These are phyloP conservation scores for Lentinula edodes DNA, from an alignment of 768 basidiomycete species.

Conservation along the genomic window DNA sequence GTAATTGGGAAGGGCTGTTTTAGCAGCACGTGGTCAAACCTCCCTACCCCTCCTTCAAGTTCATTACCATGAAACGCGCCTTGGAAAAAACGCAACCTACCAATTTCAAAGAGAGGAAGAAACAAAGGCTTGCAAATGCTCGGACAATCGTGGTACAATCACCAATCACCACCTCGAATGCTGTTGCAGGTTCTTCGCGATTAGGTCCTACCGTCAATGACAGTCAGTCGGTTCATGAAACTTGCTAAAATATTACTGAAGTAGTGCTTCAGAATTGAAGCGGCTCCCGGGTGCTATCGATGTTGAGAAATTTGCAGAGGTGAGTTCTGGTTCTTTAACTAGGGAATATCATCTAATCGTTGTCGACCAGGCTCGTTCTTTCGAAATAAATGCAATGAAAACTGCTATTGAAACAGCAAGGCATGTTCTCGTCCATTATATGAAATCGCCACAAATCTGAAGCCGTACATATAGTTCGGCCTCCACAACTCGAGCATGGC, in stretches of 20 bases:
- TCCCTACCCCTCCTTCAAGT: background rate
- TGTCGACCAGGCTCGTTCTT: slow-evolving; percentile 68
- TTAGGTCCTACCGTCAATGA: slow-evolving; percentile 25
- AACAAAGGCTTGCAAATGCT: slow-evolving; percentile 55
- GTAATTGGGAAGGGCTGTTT: too few species aligned
- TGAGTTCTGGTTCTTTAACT: slow-evolving; percentile 19
- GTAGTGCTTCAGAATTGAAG: slow-evolving; percentile 39
- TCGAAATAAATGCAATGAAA: slow-evolving; percentile 91
- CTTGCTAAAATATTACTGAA: background rate
- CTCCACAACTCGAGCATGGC: slow-evolving; percentile 83
- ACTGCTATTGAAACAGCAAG: slow-evolving; percentile 76
- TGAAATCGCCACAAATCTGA: background rate
- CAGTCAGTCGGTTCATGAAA: slow-evolving; percentile 25
- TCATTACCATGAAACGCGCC: slow-evolving; percentile 30
- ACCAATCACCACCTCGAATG: slow-evolving; percentile 15
- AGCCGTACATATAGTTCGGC: slow-evolving; percentile 38
- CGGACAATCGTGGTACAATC: slow-evolving; percentile 64
- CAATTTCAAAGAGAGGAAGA: slow-evolving; percentile 56
- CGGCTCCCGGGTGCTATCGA: slow-evolving; percentile 72
- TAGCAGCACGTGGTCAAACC: background rate
- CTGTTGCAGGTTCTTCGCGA: slow-evolving; percentile 36
- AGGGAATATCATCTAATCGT: background rate
- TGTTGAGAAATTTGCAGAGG: slow-evolving; percentile 86
- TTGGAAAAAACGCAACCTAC: slow-evolving; percentile 20
- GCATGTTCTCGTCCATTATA: slow-evolving; percentile 27